phyloP scores from a whole-genome alignment of 306 rosid species.

The Pyrus communis region DNA sequence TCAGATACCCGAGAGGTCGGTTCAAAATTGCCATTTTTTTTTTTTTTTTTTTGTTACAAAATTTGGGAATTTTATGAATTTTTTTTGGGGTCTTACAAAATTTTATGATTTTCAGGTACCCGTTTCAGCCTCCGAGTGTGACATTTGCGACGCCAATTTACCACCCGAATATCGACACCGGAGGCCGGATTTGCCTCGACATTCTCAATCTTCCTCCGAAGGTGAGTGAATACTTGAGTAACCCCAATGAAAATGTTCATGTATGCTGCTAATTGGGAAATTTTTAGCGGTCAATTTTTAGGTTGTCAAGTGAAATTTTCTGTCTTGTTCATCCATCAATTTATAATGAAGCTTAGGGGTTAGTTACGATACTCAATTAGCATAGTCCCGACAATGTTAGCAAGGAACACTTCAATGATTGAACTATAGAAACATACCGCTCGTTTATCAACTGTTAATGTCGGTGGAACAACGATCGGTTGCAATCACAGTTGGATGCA shows the following conservation, averaged over 20 bases:
- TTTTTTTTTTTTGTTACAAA: no score
- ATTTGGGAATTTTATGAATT: not conserved
- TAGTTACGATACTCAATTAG: not conserved
- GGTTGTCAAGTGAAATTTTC: not conserved
- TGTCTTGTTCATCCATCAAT: not conserved
- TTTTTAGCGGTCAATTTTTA: not conserved
- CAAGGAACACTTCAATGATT: no score
- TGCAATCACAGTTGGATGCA: no score
- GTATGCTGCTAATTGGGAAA: not conserved
- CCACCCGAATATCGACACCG: slow-evolving; percentile 38
- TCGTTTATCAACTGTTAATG: no score
- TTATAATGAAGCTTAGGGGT: not conserved
- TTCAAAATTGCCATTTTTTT: not conserved
- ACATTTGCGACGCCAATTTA: slow-evolving; percentile 34
- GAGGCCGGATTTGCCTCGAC: slow-evolving; percentile 41
- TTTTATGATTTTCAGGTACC: slow-evolving; percentile 14
- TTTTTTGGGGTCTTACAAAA: not conserved
- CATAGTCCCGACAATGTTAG: no score
- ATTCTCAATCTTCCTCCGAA: slow-evolving; percentile 42
- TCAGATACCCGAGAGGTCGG: slow-evolving; percentile 28
- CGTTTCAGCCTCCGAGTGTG: slow-evolving; percentile 39
- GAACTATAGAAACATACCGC: no score
- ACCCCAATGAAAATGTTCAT: not conserved
- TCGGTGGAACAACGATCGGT: no score
- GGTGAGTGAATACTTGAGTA: not conserved